Conservation (phyloP, 371 early-diverging fungal genomes). For the Rhizomucor miehei region DNA sequence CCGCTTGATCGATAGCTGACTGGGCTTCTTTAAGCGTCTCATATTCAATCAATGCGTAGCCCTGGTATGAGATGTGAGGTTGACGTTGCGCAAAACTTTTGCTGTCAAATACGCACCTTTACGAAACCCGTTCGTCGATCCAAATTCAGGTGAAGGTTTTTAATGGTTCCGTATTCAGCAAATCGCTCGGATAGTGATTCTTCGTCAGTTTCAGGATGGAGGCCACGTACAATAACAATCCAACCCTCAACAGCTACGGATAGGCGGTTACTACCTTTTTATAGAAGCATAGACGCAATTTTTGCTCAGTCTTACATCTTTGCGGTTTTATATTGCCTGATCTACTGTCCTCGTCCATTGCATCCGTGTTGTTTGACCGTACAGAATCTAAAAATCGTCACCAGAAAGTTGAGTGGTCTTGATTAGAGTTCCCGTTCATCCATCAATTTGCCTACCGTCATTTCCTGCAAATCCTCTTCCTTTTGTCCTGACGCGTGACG, state of each 20-base stretch:
- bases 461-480: conserved; percentile 31
- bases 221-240: conserved; percentile 86
- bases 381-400: not conserved
- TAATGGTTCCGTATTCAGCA: conserved; percentile 85
- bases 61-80: conserved; percentile 44
- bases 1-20: conserved; percentile 69
- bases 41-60: conserved; percentile 93
- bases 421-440: not conserved
- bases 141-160: conserved; percentile 87
- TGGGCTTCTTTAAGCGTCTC: conserved; percentile 80
- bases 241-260: conserved; percentile 88
- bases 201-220: conserved; percentile 94
- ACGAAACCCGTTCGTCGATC: conserved; percentile 94
- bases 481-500: conserved; percentile 26
- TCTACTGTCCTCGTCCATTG: conserved; percentile 10
- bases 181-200: conserved; percentile 88
- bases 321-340: too few species aligned
- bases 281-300: not conserved
- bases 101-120: conserved; percentile 60
- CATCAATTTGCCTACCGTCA: conserved; percentile 6
- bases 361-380: conserved; percentile 8
- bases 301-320: conserved; percentile 9
- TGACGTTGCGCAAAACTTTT: not conserved
- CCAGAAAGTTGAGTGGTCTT: not conserved
- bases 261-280: not conserved